Base-by-base conservation (phyloP, 129 eudicot genomes). In the Smallanthus sonchifolius region DNA sequence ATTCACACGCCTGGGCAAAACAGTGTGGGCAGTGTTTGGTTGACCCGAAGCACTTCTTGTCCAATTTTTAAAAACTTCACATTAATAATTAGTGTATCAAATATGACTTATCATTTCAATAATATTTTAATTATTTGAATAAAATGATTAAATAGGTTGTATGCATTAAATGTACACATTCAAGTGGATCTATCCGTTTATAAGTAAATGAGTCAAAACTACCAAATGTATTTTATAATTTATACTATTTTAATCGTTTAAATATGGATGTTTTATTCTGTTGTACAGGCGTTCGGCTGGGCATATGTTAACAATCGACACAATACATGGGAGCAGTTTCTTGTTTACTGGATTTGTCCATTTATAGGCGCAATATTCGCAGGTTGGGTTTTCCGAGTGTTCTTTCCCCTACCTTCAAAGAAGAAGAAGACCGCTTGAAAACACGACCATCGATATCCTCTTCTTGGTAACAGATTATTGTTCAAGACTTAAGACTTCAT, bases 271-370 rank as follows among this genome's bases (percentile, higher is more conserved):
- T 67, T 9, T 47, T 16, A 0, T 54, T 43, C 70, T 30, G 54
- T 6, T 63, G 39, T 51, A 66, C 82, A 91, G 95, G 95, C 91
- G 6, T 91, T 87, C 78, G 97, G 95, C 20, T 91, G 97, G 97
- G 97, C 97, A 13, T 91, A 91, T 19, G 83, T 91, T 20, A 87
- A 85, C 39, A 84, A 84, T 16, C 68, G 72, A 62, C 97, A 91
- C 83, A 80, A 86, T 73, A 85, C 97, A 44, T 91, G 97, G 97
- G 97, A 87, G 47, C 95, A 91, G 45, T 86, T 91, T 51, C 86
- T 86, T 47, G 95, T 91, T 13, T 87, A 91, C 79, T 91, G 97
- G 97, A 91, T 91, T 20, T 85, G 85, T 30, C 97, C 97, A 51
- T 91, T 86, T 6, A 4, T 75, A 2, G 97, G 97, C 9, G 97